Evolutionary conservation across 257 asterid species (phyloP).

Genomic region (Eucommia ulmoides): DNA sequence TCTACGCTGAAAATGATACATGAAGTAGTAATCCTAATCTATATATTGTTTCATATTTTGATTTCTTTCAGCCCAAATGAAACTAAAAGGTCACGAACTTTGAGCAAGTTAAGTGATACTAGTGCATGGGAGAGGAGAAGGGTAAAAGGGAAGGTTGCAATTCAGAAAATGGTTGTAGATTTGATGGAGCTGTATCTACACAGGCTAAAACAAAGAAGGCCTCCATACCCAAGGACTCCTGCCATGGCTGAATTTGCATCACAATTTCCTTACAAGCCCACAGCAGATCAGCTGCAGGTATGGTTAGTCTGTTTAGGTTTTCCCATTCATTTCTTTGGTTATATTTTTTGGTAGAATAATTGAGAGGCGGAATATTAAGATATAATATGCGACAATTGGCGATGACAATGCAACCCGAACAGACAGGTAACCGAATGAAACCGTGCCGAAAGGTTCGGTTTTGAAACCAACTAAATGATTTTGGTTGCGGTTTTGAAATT

Average conservation of each 20-base stretch:
- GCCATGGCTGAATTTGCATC: slow-evolving; percentile 60
- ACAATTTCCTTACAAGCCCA: slow-evolving; percentile 75
- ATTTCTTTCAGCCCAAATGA: slow-evolving; percentile 62
- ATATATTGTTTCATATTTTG: too few relatives aligned
- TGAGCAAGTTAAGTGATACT: slow-evolving; percentile 82
- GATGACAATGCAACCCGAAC: too few relatives aligned
- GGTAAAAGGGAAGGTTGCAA: slow-evolving; percentile 94
- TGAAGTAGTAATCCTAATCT: too few relatives aligned
- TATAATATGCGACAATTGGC: too few relatives aligned
- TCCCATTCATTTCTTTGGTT: too few relatives aligned
- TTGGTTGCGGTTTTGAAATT: too few relatives aligned
- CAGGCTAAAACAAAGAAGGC: slow-evolving; percentile 85
- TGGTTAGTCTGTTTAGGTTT: neutral
- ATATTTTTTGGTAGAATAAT: too few relatives aligned
- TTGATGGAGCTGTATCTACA: slow-evolving; percentile 92
- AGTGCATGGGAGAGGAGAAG: slow-evolving; percentile 93
- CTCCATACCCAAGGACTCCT: slow-evolving; percentile 59
- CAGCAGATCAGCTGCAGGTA: slow-evolving; percentile 89
- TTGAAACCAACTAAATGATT: too few relatives aligned
- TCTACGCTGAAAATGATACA: too few relatives aligned
- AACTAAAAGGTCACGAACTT: slow-evolving; percentile 56
- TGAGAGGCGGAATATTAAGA: too few relatives aligned
- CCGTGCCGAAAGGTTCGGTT: too few relatives aligned
- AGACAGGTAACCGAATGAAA: too few relatives aligned
- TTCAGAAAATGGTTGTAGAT: slow-evolving; percentile 95